Base-by-base conservation (phyloP, 148 eudicot genomes). In the Silene latifolia region DNA sequence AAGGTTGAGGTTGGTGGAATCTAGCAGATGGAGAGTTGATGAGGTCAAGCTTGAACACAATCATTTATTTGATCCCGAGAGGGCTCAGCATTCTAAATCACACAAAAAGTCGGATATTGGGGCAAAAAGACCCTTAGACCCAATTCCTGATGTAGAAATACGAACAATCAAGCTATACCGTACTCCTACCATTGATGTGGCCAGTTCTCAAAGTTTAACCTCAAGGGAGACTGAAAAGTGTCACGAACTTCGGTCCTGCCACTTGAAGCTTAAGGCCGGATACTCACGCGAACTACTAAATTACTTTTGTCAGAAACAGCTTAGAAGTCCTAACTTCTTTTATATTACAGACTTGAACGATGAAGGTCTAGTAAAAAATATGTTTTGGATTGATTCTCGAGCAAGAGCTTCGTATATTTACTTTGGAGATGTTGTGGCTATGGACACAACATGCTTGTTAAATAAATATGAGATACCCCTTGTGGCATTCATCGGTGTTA, bases 31-130 rank as follows among this genome's bases (percentile, higher is more conserved):
- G 96, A 86, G 90, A 76, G 82, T 93, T 60, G 96, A 90, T 79
- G 96, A 93, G 84, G 92, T 85, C 74, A 90, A 87, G 70, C 88
- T 87, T 23, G 91, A 93, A 76, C 98, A 93, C 82, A 93, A 93
- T 85, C 98, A 93, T 81, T 83, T 78, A 42, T 88, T 93, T 74
- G 93, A 90, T 83, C 96, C 85, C 27, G 87, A 85, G 80, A 86
- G 89, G 80, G 92, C 85, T 20, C 91, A 86, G 75, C 89, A 80
- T 63, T 87, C 93, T 67, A 89, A 88, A 78, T 93, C 92, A 57
- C 93, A 86, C 79, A 89, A 87, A 83, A 93, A 85, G 71, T 80
- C 80, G 56, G 93, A 89, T 72, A 75, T 72, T 18, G 93, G 90
- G 48, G 74, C 25, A 17, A 90, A 90, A 78, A 82, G 91, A 73